These are phyloP conservation scores for Closterium sp. DNA, from an alignment of 139 green algal genomes.

Conservation along the genomic window DNA sequence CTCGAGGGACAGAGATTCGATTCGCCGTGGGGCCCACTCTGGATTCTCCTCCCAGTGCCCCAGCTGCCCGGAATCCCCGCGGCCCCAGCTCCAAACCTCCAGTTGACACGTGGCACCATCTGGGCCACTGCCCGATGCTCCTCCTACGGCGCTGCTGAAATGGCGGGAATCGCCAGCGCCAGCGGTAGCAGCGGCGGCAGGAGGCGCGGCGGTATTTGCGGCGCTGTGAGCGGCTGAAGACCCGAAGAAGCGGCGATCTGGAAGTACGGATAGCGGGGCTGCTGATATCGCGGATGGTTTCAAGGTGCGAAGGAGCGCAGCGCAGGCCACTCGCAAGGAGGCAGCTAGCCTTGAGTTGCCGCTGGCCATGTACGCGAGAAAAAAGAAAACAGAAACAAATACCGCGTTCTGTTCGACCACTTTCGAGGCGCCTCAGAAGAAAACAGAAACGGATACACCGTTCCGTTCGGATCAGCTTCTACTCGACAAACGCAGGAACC, in stretches of 20 bases:
- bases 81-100: conserved; percentile 23
- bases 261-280: background rate
- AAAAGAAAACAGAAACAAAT: too few relatives aligned
- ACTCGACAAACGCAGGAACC: too few relatives aligned
- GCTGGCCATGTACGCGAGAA: too few relatives aligned
- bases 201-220: background rate
- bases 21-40: background rate
- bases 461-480: too few relatives aligned
- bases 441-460: too few relatives aligned
- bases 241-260: background rate
- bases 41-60: conserved; percentile 12
- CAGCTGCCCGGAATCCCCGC: conserved; percentile 14
- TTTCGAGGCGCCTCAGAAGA: too few relatives aligned
- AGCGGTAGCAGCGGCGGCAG: background rate
- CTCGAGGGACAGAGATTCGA: background rate
- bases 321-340: too few relatives aligned
- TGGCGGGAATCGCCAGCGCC: background rate
- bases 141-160: background rate
- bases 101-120: background rate
- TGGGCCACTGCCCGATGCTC: background rate
- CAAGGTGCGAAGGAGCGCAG: too few relatives aligned
- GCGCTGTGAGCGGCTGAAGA: background rate
- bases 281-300: too few relatives aligned
- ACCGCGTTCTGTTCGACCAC: too few relatives aligned
- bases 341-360: too few relatives aligned